These are phyloP conservation scores for Arthroderma sp. DNA, from an alignment of 2,329 filamentous ascomycete genomes.

Conservation along the genomic window DNA sequence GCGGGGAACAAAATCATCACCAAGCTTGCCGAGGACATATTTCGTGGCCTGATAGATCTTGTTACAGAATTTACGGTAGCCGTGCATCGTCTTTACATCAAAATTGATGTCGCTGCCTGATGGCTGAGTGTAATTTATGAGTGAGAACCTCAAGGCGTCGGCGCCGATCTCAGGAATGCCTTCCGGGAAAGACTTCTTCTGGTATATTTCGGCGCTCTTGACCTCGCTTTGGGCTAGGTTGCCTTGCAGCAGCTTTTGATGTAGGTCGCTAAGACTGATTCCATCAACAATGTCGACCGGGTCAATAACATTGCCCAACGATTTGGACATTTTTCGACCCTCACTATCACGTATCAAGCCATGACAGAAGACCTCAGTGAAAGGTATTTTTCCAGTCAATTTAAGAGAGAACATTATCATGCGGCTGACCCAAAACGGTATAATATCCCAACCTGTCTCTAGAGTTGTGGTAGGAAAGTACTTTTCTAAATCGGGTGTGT, in stretches of 20 bases:
- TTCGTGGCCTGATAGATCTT: conserved; percentile 97
- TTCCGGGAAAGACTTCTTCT: conserved; percentile 83
- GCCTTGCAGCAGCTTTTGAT: conserved; percentile 62
- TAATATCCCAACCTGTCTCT: conserved; percentile 83
- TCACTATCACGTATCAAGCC: conserved; percentile 73
- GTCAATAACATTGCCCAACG: conserved; percentile 76
- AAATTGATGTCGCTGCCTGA: conserved; percentile 34
- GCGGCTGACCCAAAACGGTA: conserved; percentile 75
- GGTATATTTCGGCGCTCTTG: conserved; percentile 77
- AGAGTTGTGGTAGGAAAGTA: conserved; percentile 69
- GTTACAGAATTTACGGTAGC: conserved; percentile 91
- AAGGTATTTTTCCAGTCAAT: conserved; percentile 71
- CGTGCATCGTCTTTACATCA: conserved; percentile 80
- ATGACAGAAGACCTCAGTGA: conserved; percentile 81
- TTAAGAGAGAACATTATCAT: conserved; percentile 84
- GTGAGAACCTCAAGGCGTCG: conserved; percentile 80
- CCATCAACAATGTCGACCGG: conserved; percentile 74
- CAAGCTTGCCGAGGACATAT: conserved; percentile 55
- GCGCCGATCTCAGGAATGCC: conserved; percentile 90
- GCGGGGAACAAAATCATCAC: conserved; percentile 30
- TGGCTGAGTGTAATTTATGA: conserved; percentile 56
- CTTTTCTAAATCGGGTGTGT: conserved; percentile 56
- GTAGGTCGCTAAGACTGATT: conserved; percentile 57
- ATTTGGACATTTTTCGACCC: conserved; percentile 86
- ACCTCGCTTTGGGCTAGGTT: conserved; percentile 79